Percentiles rank a stretch among this genome's conserved stretches.
phyloP scores from a whole-genome alignment of 768 basidiomycete species.

The Sistotremastrum suecicum region DNA sequence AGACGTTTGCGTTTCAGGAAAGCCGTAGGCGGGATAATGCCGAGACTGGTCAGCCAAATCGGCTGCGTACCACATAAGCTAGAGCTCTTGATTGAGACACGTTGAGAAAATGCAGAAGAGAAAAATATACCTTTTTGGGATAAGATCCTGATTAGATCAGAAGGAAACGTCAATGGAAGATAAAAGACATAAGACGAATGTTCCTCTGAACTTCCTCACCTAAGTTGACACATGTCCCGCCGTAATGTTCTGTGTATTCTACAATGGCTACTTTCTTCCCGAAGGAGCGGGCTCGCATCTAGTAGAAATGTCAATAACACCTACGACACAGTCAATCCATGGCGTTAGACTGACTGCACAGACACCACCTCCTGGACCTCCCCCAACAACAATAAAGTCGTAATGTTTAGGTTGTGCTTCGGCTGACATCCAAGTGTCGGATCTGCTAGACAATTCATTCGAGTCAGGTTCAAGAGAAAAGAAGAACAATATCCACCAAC shows the following conservation, averaged over 20 bases:
- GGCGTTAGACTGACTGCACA: slow-evolving; percentile 48
- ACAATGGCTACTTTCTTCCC: slow-evolving; percentile 89
- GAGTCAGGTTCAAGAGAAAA: too few species aligned
- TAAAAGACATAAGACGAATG: neutral
- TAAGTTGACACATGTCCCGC: slow-evolving; percentile 97
- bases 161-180: neutral
- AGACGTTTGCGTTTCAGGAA: slow-evolving; percentile 4
- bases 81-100: neutral
- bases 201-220: slow-evolving; percentile 42
- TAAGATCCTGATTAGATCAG: slow-evolving; percentile 57
- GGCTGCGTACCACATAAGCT: slow-evolving; percentile 98
- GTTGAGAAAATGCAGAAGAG: too few species aligned
- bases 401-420: slow-evolving; percentile 29
- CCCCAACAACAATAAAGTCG: slow-evolving; percentile 82
- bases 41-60: slow-evolving; percentile 77
- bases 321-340: neutral
- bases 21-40: slow-evolving; percentile 36
- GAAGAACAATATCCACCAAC: too few species aligned
- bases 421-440: too few species aligned
- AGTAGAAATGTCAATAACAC: neutral
- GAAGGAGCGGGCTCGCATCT: slow-evolving; percentile 86
- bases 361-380: slow-evolving; percentile 87
- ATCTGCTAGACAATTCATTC: too few species aligned
- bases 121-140: slow-evolving; percentile 70
- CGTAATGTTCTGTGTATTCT: slow-evolving; percentile 59